Percentiles rank a stretch among this genome's conserved stretches.
These are phyloP conservation scores for Solanum lycopersicoides DNA, from an alignment of 257 asterid genomes.

Conservation along the genomic window DNA sequence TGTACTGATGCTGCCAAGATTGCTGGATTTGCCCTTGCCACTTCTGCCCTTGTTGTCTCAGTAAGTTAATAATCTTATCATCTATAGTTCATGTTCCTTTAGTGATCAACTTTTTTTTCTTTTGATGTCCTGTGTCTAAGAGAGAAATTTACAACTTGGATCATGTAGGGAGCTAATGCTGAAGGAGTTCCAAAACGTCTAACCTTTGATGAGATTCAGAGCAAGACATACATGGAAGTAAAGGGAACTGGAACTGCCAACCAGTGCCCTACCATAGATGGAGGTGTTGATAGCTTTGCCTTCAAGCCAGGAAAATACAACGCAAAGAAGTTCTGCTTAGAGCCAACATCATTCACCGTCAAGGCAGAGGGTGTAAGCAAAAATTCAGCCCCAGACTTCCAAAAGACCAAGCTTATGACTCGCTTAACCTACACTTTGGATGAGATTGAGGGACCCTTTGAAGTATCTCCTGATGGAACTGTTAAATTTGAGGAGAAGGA, in stretches of 20 bases:
- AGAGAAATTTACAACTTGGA: neutral
- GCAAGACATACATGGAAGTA: constrained; percentile 88
- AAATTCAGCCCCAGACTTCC: constrained; percentile 79
- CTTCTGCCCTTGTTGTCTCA: constrained; percentile 90
- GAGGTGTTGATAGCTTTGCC: constrained; percentile 62
- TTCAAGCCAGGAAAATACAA: constrained; percentile 81
- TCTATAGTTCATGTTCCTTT: neutral
- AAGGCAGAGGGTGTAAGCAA: constrained; percentile 83
- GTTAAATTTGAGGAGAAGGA: constrained; percentile 91
- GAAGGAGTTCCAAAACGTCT: constrained; percentile 78
- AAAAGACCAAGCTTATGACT: constrained; percentile 94
- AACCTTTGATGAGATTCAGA: constrained; percentile 84
- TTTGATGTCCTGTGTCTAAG: neutral
- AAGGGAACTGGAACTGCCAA: constrained; percentile 95
- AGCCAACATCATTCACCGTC: constrained; percentile 98
- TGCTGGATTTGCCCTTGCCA: constrained; percentile 96
- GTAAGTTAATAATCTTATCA: constrained; percentile 17
- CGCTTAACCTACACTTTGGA: constrained; percentile 96
- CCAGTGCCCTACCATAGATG: constrained; percentile 97
- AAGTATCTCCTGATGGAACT: constrained; percentile 65
- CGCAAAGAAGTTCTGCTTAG: constrained; percentile 85
- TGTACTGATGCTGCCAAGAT: constrained; percentile 86
- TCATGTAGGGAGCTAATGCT: constrained; percentile 73
- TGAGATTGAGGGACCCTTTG: constrained; percentile 96
- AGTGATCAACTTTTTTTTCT: neutral